These are phyloP conservation scores for Pichia scutulata DNA, from an alignment of 805 yeast genomes.

Conservation along the genomic window DNA sequence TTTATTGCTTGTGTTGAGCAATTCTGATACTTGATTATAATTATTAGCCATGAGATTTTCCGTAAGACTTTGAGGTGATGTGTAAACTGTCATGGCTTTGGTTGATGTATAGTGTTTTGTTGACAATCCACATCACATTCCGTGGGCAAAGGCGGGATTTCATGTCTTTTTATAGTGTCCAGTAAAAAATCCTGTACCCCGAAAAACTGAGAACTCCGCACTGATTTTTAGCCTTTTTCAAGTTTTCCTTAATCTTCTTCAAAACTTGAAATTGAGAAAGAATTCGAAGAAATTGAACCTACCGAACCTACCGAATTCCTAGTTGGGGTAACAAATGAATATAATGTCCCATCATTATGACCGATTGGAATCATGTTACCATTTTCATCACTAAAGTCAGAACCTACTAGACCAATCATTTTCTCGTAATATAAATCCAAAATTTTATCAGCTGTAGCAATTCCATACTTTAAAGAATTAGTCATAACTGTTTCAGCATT, in stretches of 20 bases:
- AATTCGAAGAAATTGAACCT: background rate
- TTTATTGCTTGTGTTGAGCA: conserved; percentile 17
- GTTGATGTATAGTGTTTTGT: background rate
- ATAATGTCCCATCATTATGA: background rate
- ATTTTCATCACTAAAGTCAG: background rate
- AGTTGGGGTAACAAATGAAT: background rate
- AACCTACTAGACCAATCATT: conserved; percentile 45
- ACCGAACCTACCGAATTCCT: background rate
- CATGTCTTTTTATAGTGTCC: background rate
- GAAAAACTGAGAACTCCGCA: background rate
- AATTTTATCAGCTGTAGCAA: conserved; percentile 31
- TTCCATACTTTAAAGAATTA: conserved; percentile 20
- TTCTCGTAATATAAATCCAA: conserved; percentile 41
- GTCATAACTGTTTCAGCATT: conserved; percentile 16
- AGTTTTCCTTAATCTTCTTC: background rate
- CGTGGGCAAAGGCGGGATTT: background rate
- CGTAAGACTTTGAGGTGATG: background rate
- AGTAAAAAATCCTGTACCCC: background rate
- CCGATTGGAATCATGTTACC: background rate
- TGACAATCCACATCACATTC: background rate
- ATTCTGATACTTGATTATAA: conserved; percentile 14
- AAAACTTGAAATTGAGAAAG: background rate
- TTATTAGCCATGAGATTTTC: background rate
- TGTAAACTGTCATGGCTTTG: background rate
- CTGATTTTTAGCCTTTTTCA: background rate